Conservation (phyloP, 768 basidiomycete genomes). For the Auricularia heimuer region DNA sequence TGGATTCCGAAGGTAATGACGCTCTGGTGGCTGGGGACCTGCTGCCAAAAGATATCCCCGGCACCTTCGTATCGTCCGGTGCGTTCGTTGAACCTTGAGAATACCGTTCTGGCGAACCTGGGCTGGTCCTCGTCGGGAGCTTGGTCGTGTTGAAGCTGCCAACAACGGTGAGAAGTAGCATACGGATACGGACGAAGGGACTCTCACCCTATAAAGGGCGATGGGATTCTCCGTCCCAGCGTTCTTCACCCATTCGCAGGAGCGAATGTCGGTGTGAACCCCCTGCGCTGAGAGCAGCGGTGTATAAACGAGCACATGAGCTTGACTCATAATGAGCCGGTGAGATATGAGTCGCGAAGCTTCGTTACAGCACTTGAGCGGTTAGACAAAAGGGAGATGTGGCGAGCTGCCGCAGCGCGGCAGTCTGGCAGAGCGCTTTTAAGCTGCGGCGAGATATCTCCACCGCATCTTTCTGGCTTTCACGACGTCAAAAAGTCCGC, state of each 20-base stretch:
- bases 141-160: not conserved
- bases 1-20: slow-evolving; percentile 40
- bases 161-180: not conserved
- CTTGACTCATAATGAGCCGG: not conserved
- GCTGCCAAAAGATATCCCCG: slow-evolving; percentile 43
- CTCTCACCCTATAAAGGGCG: not conserved
- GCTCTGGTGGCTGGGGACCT: slow-evolving; percentile 30
- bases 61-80: slow-evolving; percentile 40
- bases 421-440: not conserved
- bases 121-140: not conserved
- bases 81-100: slow-evolving; percentile 36
- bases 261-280: not conserved
- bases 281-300: not conserved
- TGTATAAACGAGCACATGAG: not conserved
- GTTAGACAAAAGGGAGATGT: not conserved
- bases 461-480: not conserved
- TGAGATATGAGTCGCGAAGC: not conserved
- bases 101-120: slow-evolving; percentile 25
- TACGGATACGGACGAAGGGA: not conserved
- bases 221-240: not conserved
- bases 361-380: not conserved
- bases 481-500: not conserved
- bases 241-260: not conserved
- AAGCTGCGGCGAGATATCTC: not conserved
- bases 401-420: not conserved